Percentiles rank a stretch among this genome's conserved stretches.
phyloP scores from a whole-genome alignment of 257 asterid species.

The Coffea eugenioides region DNA sequence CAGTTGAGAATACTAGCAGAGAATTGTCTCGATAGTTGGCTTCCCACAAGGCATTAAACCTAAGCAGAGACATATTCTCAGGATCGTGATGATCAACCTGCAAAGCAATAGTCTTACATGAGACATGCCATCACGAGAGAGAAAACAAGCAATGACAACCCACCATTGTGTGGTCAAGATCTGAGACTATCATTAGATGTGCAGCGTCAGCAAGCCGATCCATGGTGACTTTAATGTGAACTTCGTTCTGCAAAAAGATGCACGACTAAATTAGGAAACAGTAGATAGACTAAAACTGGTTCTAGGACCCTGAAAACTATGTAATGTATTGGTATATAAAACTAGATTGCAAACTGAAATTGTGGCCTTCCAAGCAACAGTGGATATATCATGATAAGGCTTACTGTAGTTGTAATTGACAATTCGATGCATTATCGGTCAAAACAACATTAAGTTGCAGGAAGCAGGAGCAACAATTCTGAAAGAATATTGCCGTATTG shows the following conservation, averaged over 20 bases:
- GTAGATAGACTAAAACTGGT: constrained; percentile 8
- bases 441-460: background rate
- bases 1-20: constrained; percentile 92
- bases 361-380: background rate
- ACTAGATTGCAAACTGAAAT: background rate
- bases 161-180: constrained; percentile 98
- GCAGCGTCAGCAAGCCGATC: constrained; percentile 70
- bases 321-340: too few relatives aligned
- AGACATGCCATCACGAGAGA: constrained; percentile 15
- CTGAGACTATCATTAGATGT: constrained; percentile 90
- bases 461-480: background rate
- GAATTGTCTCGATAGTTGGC: constrained; percentile 80
- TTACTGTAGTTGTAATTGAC: background rate
- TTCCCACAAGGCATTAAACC: constrained; percentile 97
- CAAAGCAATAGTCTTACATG: constrained; percentile 23
- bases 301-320: background rate
- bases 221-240: constrained; percentile 41
- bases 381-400: background rate
- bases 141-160: constrained; percentile 21
- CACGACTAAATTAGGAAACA: constrained; percentile 14
- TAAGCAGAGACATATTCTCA: constrained; percentile 76
- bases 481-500: background rate
- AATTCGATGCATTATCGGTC: background rate
- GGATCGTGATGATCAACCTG: constrained; percentile 96
- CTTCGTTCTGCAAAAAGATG: constrained; percentile 42